Conservation (phyloP, 768 basidiomycete genomes). For the Gyrodon lividus region DNA sequence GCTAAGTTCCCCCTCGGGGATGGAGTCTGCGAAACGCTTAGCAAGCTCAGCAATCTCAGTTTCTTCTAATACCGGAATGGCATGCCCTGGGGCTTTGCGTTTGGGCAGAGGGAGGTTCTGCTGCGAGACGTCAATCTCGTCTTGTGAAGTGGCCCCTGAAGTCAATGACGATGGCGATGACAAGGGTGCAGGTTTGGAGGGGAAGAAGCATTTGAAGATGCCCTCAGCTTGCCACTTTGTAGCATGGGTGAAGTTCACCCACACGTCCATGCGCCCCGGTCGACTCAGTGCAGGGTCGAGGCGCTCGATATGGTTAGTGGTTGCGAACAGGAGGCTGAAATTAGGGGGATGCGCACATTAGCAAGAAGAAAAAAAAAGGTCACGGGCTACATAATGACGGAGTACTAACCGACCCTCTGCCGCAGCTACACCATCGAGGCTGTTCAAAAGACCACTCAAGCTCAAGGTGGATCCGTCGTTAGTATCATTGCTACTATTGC, state of each 20-base stretch:
- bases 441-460: conserved; percentile 83
- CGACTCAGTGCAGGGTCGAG: conserved; percentile 86
- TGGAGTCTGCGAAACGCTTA: conserved; percentile 77
- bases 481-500: conserved; percentile 44
- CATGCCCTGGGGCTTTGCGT: conserved; percentile 55
- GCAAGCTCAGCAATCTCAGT: conserved; percentile 75
- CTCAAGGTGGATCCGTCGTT: conserved; percentile 81
- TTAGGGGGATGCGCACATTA: conserved; percentile 17
- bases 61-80: conserved; percentile 70
- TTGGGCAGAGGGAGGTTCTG: conserved; percentile 67
- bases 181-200: conserved; percentile 46
- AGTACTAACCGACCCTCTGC: conserved; percentile 76
- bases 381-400: conserved; percentile 5
- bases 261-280: conserved; percentile 90
- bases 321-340: conserved; percentile 78
- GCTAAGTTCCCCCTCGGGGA: conserved; percentile 86
- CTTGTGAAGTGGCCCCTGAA: conserved; percentile 14
- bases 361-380: conserved; percentile 16
- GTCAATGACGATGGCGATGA: conserved; percentile 5
- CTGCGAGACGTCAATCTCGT: conserved; percentile 50
- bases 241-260: conserved; percentile 89
- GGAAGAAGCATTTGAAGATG: conserved; percentile 95
- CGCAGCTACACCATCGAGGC: conserved; percentile 82
- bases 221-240: conserved; percentile 93
- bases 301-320: conserved; percentile 92